phyloP scores from a whole-genome alignment of 192 early-diverging fungal species.

The Linnemannia hyalina region DNA sequence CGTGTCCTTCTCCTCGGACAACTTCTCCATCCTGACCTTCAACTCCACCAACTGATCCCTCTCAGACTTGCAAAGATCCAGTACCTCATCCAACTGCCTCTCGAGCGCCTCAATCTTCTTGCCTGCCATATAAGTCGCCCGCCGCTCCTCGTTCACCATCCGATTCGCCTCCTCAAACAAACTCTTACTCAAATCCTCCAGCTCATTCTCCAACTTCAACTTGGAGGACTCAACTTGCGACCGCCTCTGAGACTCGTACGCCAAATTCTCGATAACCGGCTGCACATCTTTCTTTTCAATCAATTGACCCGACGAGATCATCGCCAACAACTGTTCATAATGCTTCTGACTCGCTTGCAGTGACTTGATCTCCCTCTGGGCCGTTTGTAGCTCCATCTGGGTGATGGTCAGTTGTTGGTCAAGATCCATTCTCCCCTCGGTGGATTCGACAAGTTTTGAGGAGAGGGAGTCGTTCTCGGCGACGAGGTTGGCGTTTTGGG shows the following conservation, averaged over 20 bases:
- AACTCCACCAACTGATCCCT: slow-evolving; percentile 52
- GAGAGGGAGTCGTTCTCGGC: slow-evolving; percentile 55
- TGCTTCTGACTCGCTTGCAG: slow-evolving; percentile 38
- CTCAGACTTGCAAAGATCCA: slow-evolving; percentile 53
- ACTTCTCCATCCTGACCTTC: slow-evolving; percentile 47
- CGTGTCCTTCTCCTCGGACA: slow-evolving; percentile 50
- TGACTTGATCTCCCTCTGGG: slow-evolving; percentile 39
- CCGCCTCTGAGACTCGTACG: slow-evolving; percentile 45
- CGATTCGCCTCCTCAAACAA: slow-evolving; percentile 57
- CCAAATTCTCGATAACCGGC: slow-evolving; percentile 54
- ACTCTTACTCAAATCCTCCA: slow-evolving; percentile 50
- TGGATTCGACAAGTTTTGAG: slow-evolving; percentile 53
- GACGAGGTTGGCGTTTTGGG: slow-evolving; percentile 46
- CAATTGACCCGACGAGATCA: slow-evolving; percentile 53
- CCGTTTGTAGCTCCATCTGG: slow-evolving; percentile 53
- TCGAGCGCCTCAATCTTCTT: slow-evolving; percentile 48
- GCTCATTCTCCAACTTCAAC: slow-evolving; percentile 44
- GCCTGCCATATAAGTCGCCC: slow-evolving; percentile 24
- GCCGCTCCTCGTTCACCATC: slow-evolving; percentile 57
- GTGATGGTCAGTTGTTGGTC: slow-evolving; percentile 49
- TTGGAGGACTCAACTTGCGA: slow-evolving; percentile 49
- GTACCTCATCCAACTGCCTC: slow-evolving; percentile 48
- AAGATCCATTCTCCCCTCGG: slow-evolving; percentile 50
- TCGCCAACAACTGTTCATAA: slow-evolving; percentile 42
- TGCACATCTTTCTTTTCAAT: slow-evolving; percentile 58